Evolutionary conservation across 176 grass and related monocot species (phyloP), one percentile per base, ranked within the genome.

Genomic region (Musa itinerans): DNA sequence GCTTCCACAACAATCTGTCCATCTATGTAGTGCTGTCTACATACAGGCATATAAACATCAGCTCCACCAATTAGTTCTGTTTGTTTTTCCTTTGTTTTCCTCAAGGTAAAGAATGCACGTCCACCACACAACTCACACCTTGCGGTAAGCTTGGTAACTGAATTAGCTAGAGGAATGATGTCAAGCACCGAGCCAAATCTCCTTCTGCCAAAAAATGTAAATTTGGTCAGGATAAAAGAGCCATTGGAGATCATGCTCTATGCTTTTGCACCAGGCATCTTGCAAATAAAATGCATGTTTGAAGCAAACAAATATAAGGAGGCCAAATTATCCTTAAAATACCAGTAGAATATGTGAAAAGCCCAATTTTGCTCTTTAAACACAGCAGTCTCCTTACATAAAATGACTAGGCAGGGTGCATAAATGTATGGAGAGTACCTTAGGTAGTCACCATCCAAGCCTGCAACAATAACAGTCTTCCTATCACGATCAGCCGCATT

Each of bases 11-110:
- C 80, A 51, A 90, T 83, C 63, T 93, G 94, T 50, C 90, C 94
- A 15, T 98, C 85, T 69, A 91, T 53, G 65, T 98, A 98, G 74
- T 98, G 94, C 20, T 98, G 88, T 76, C 94, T 83, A 78, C 94
- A 98, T 10, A 98, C 94, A 20, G 94, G 94, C 88, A 98, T 98
- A 68, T 98, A 98, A n/a, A 93, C 87, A 84, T 93, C 88, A 11
- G 90, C 88, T 19, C 94, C 90, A 55, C 90, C 94, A 53, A 98
- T 91, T 20, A 98, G 79, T 72, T 98, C 94, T 0, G 90, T 98
- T 76, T 83, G 81, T 50, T 84, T 93, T 81, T 98, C 94, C 43
- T 75, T 82, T 16, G 90, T 91, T 84, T 98, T 98, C 81, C 94
- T 89, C 82, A 91, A 25, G 23, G 94, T 98, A 76, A 98, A 98